Evolutionary conservation across 108 stramenopile species (phyloP).

Genomic region (Stephanodiscus minutulus): DNA sequence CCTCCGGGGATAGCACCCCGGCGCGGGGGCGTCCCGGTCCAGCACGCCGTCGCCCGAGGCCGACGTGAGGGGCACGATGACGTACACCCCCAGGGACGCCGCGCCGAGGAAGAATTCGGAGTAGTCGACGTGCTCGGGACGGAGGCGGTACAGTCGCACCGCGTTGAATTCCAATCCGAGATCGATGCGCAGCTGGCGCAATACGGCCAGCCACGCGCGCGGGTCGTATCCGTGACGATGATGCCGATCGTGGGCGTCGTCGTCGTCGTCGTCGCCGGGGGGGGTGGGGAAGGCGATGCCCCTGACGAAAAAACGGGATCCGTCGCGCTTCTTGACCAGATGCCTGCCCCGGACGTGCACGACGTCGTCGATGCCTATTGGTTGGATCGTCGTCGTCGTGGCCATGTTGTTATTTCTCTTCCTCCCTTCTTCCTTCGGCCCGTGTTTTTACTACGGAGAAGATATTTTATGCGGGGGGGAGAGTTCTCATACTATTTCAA

Average conservation of each 20-base stretch:
- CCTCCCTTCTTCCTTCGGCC: too few relatives aligned
- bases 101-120: slow-evolving; percentile 53
- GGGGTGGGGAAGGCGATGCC: slow-evolving; percentile 74
- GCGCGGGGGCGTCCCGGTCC: slow-evolving; percentile 46
- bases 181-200: slow-evolving; percentile 52
- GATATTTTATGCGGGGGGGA: too few relatives aligned
- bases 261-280: slow-evolving; percentile 12
- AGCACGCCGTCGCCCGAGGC: slow-evolving; percentile 51
- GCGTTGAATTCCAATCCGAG: slow-evolving; percentile 52
- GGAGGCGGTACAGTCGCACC: slow-evolving; percentile 55
- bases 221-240: slow-evolving; percentile 30
- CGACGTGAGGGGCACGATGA: slow-evolving; percentile 65
- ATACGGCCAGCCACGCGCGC: slow-evolving; percentile 53
- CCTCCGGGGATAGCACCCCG: slow-evolving; percentile 45
- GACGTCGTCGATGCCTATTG: slow-evolving; percentile 31
- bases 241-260: not conserved
- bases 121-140: slow-evolving; percentile 31
- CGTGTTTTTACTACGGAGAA: too few relatives aligned
- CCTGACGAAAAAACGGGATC: slow-evolving; percentile 49
- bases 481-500: too few relatives aligned
- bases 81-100: slow-evolving; percentile 60
- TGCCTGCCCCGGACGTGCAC: slow-evolving; percentile 52
- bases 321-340: slow-evolving; percentile 40
- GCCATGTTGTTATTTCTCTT: not conserved
- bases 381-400: slow-evolving; percentile 2